phyloP scores from a whole-genome alignment of 2,329 filamentous ascomycete species.

The Grosmannia clavigera region DNA sequence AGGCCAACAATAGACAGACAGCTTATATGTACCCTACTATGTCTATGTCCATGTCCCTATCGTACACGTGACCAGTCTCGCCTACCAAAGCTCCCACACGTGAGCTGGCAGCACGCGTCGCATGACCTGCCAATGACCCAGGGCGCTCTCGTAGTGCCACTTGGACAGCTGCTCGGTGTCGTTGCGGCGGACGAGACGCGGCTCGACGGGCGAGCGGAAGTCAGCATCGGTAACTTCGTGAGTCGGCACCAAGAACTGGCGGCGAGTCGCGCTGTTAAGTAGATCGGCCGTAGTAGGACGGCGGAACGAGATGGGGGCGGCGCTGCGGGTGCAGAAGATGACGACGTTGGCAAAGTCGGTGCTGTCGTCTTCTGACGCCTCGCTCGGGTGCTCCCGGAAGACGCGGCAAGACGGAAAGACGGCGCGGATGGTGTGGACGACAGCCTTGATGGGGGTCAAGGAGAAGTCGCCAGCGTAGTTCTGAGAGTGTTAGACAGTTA shows the following conservation, averaged over 20 bases:
- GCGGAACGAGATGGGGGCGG: conserved; percentile 43
- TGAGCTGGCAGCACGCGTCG: conserved; percentile 61
- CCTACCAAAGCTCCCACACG: conserved; percentile 81
- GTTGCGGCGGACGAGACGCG: conserved; percentile 45
- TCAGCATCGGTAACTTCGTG: conserved; percentile 50
- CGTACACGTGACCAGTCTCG: conserved; percentile 11
- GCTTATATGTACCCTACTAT: background rate
- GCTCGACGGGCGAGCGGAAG: conserved; percentile 31
- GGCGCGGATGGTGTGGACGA: conserved; percentile 68
- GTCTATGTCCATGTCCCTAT: background rate
- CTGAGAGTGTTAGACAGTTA: conserved; percentile 26
- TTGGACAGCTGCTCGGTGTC: conserved; percentile 54
- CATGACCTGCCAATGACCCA: conserved; percentile 90
- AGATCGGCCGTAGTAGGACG: conserved; percentile 51
- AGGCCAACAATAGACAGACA: background rate
- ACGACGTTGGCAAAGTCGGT: conserved; percentile 88
- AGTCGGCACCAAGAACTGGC: conserved; percentile 58
- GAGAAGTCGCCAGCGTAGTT: conserved; percentile 90
- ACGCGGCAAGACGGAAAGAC: conserved; percentile 86
- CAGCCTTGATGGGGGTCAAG: conserved; percentile 61
- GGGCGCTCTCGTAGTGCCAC: conserved; percentile 64
- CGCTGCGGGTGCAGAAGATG: conserved; percentile 72
- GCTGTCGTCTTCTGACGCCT: conserved; percentile 25
- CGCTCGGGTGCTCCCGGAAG: conserved; percentile 63
- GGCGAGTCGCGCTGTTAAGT: conserved; percentile 57